These are phyloP conservation scores for Aspergillus hortae DNA, from an alignment of 2,329 filamentous ascomycete species.

Conservation along the genomic window DNA sequence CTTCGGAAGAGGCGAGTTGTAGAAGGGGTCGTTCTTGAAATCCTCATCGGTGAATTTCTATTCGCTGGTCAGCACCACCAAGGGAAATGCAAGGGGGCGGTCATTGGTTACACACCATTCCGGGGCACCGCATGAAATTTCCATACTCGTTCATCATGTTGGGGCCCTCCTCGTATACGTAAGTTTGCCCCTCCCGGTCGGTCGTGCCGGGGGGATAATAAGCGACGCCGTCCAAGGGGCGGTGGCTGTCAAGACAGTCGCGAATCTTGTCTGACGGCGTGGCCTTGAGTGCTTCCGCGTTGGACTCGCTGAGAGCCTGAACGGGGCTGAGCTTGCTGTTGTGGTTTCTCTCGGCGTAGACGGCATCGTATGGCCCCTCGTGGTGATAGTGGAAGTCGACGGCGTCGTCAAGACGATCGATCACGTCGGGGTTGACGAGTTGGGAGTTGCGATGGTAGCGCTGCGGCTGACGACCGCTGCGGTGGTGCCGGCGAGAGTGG, in stretches of 20 bases:
- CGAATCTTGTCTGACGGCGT: conserved; percentile 74
- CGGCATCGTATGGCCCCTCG: conserved; percentile 84
- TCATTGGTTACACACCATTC: conserved; percentile 56
- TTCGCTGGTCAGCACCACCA: neutral
- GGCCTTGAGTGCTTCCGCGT: conserved; percentile 72
- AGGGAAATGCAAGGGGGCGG: too few species aligned
- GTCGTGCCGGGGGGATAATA: conserved; percentile 67
- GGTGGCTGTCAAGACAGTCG: conserved; percentile 69
- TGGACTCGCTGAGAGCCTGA: conserved; percentile 69
- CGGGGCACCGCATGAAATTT: conserved; percentile 72
- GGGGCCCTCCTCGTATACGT: conserved; percentile 79
- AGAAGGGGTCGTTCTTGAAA: conserved; percentile 39
- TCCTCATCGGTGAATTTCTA: conserved; percentile 41
- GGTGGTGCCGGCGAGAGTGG: conserved; percentile 13
- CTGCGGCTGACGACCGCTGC: conserved; percentile 12
- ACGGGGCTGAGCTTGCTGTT: conserved; percentile 64
- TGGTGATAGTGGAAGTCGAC: conserved; percentile 75
- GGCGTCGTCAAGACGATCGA: conserved; percentile 72
- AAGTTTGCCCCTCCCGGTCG: conserved; percentile 66
- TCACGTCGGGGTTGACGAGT: conserved; percentile 65
- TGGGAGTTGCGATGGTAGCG: conserved; percentile 20
- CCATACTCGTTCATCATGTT: conserved; percentile 70
- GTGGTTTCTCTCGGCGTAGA: conserved; percentile 68
- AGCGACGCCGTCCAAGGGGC: conserved; percentile 78
- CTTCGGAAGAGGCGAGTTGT: conserved; percentile 26